Base-by-base conservation (phyloP, 805 yeast genomes). In the Metschnikowia kunwiensis region DNA sequence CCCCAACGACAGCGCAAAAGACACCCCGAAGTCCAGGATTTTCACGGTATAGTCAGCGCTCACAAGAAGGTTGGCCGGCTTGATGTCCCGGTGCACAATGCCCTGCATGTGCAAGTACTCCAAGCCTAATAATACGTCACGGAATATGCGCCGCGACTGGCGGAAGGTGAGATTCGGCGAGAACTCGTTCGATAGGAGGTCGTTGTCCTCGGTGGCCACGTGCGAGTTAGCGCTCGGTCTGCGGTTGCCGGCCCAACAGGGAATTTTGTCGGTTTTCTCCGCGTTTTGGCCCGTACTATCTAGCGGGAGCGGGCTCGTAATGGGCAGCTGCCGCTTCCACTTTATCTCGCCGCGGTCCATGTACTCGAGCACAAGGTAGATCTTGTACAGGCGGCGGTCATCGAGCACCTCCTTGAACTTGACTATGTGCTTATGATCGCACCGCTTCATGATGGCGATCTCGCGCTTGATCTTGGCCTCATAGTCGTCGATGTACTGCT, bases 11-110 rank as follows among this genome's bases (percentile, higher is more conserved):
- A 68, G 58, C 1, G 91, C 87, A 60, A 86, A 84, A 1, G 96
- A 86, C 10, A 93, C 95, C 16, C 98, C 97, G 63, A 91, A 93
- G 64, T 91, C 98, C n/a, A 94, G 81, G 26, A 91, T 93, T 61
- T 93, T 93, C 17, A 89, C 96, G 6, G 73, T 69, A 36, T 81
- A 78, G 47, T 84, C 81, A 11, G 73, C 63, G 19, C 84, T 71
- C 2, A 88, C 78, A 38, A 91, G 70, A 40, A 91, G 60, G 55
- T 91, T 91, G 2, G 97, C 95, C 2, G 98, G 97, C 57, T 91
- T 91, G 40, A 91, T 89, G 60, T 91, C 98, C 46, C 98, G 75
- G 62, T 91, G 98, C 12, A 91, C 84, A 29, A 89, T 86, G 2
- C 95, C 95, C 57, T 86, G 94, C 49, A 77, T 68, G 63, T 93